These are phyloP conservation scores for Isatis lusitanica DNA, from an alignment of 441 rosid genomes.

Conservation along the genomic window DNA sequence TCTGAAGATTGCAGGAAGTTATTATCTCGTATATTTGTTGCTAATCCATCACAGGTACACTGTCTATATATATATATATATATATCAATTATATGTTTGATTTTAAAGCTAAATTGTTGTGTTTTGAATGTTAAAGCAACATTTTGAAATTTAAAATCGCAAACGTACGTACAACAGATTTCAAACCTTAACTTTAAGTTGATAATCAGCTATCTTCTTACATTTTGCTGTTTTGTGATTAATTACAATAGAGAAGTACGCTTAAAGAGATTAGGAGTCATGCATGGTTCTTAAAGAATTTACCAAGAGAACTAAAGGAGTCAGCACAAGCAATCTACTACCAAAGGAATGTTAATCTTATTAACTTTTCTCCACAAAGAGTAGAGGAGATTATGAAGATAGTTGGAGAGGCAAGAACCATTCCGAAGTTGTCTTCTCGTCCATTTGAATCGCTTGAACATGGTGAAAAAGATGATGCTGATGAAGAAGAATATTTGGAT, in stretches of 20 bases:
- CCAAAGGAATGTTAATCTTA: constrained; percentile 50
- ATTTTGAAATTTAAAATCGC: not conserved
- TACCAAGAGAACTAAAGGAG: constrained; percentile 81
- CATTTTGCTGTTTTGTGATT: not conserved
- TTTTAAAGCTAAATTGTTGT: no score
- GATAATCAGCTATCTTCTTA: not conserved
- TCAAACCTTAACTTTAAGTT: not conserved
- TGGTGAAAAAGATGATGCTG: constrained; percentile 39
- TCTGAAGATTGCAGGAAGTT: constrained; percentile 56
- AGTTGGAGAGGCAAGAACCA: constrained; percentile 72
- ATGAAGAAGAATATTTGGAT: constrained; percentile 59
- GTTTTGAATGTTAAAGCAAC: not conserved
- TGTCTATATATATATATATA: not conserved
- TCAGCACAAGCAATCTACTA: constrained; percentile 68
- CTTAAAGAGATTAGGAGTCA: constrained; percentile 58
- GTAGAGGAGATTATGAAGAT: constrained; percentile 87
- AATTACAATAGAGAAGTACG: constrained; percentile 47
- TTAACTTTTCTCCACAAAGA: constrained; percentile 63
- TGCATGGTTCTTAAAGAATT: constrained; percentile 61
- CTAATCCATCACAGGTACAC: constrained; percentile 58
- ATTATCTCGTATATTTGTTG: constrained; percentile 57
- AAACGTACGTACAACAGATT: not conserved
- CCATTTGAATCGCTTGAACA: constrained; percentile 50
- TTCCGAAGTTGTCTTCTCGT: constrained; percentile 49
- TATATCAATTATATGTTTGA: no score